phyloP scores from a whole-genome alignment of 2,329 filamentous ascomycete species.

The Talaromyces rugulosus region DNA sequence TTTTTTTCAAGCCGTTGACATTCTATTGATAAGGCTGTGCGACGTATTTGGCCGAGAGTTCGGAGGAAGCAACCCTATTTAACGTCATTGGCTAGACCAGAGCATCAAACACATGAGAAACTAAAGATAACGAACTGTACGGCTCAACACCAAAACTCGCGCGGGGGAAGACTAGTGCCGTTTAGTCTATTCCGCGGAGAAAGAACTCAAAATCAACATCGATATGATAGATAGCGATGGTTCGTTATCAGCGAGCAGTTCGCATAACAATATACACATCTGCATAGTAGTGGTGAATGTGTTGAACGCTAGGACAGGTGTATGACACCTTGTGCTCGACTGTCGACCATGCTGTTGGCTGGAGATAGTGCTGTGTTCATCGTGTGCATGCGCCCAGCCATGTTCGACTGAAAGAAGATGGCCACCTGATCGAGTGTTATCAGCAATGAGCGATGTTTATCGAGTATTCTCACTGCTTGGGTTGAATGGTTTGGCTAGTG shows the following conservation, averaged over 20 bases:
- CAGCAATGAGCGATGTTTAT: not conserved
- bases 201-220: not conserved
- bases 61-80: not conserved
- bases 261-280: not conserved
- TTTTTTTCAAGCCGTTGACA: not conserved
- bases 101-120: not conserved
- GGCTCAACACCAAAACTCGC: not conserved
- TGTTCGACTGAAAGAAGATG: not conserved
- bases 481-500: too few species aligned
- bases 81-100: not conserved
- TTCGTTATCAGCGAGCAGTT: not conserved
- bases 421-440: not conserved
- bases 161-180: not conserved
- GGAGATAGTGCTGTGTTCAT: not conserved
- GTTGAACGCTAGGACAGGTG: too few species aligned
- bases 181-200: not conserved
- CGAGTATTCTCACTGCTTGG: too few species aligned
- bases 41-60: not conserved
- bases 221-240: not conserved
- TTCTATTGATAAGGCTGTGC: not conserved
- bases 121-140: not conserved
- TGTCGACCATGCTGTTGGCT: not conserved
- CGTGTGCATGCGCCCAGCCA: not conserved
- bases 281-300: not conserved
- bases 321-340: not conserved